phyloP scores from a whole-genome alignment of 768 basidiomycete species.

The Panus rudis region DNA sequence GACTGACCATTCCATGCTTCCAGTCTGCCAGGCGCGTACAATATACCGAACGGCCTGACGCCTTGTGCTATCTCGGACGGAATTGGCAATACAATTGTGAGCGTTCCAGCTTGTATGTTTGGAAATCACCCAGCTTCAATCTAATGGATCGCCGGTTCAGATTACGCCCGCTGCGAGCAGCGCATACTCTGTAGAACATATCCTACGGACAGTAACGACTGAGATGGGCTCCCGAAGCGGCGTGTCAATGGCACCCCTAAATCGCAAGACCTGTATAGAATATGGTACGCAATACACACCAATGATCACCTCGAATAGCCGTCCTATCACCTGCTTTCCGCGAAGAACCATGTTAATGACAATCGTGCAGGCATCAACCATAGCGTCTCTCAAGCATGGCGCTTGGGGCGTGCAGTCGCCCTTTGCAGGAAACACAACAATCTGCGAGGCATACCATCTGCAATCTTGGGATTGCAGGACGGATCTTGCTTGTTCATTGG shows the following conservation, averaged over 20 bases:
- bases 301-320: no score
- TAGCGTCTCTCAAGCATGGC: slow-evolving; percentile 55
- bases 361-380: slow-evolving; percentile 29
- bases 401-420: slow-evolving; percentile 52
- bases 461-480: slow-evolving; percentile 26
- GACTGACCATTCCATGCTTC: not conserved
- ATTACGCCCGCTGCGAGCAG: slow-evolving; percentile 17
- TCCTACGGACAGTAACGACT: slow-evolving; percentile 21
- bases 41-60: slow-evolving; percentile 21
- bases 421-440: slow-evolving; percentile 41
- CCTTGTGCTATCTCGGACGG: slow-evolving; percentile 31
- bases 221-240: slow-evolving; percentile 25
- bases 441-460: slow-evolving; percentile 26
- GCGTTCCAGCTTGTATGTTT: not conserved
- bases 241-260: slow-evolving; percentile 22
- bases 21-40: slow-evolving; percentile 23
- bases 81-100: slow-evolving; percentile 28
- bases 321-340: not conserved
- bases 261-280: slow-evolving; percentile 16
- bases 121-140: not conserved
- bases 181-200: slow-evolving; percentile 17
- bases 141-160: slow-evolving; percentile 1
- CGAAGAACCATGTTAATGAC: not conserved
- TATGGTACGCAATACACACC: slow-evolving; percentile 17
- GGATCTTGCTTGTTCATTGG: slow-evolving; percentile 46